Evolutionary conservation across 2,329 filamentous ascomycete species (phyloP), one percentile per base, ranked within the genome.

Genomic region (Aspergillus luchuensis): DNA sequence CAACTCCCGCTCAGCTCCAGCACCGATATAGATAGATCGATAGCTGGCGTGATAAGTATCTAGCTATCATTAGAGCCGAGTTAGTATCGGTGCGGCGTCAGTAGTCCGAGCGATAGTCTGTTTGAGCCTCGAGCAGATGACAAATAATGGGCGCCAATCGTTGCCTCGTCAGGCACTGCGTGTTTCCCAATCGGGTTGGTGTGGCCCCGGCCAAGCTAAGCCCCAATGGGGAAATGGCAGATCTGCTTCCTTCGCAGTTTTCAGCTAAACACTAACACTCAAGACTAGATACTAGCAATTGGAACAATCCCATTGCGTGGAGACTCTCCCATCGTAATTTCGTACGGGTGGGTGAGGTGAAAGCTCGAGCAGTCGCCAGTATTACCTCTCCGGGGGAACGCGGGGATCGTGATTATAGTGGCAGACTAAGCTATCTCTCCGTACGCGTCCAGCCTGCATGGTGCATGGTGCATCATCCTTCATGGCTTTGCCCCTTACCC

Each of bases 141-240:
- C 60, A 60, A 65, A 66, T 66, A 62, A 57, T 59, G 33, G 21
- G 33, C 28, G 61, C 41, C 57, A 55, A 66, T 67, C 65, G 19
- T 64, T 66, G 28, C 64, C 64, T 17, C 19, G 38, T 59, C 36
- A 45, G 50, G 62, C 39, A 13, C 60, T 62, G 65, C 62, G 63
- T 63, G 58, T 61, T 65, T 65, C 64, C 64, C 60, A 59, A 66
- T 62, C 21, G 8, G 51, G 60, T 47, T 56, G 33, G 30, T 47
- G 21, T 56, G 39, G 23, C 38, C 57, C 55, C 6, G 17, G 50
- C 21, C 38, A 33, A 7, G 21, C 52, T 55, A 55, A 43, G 28
- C 52, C 38, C 13, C 17, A 21, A 23, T 21, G 38, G 47, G 55
- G 39, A 56, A 59, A 25, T 43, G 57, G 50, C 28, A 56, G 57